Conservation (phyloP, 495 filamentous ascomycete genomes). For the Hypomontagnella submonticulosa region DNA sequence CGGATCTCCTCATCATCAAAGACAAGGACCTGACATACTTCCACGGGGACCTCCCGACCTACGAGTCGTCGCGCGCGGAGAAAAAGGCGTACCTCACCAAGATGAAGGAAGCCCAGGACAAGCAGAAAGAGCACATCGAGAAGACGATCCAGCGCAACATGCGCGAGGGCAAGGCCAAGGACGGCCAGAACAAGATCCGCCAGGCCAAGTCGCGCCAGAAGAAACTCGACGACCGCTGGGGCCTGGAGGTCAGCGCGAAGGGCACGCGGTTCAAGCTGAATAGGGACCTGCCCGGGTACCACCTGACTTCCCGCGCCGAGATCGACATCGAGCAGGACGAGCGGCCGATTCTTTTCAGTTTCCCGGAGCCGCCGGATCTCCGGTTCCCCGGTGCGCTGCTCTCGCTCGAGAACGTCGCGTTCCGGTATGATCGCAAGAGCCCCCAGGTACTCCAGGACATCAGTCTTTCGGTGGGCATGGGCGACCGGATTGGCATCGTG, state of each 20-base stretch:
- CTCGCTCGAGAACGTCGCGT: constrained; percentile 71
- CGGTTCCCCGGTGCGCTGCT: constrained; percentile 79
- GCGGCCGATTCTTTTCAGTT: constrained; percentile 62
- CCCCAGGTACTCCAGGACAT: constrained; percentile 63
- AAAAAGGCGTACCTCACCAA: constrained; percentile 71
- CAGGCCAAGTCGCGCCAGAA: constrained; percentile 83
- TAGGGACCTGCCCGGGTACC: constrained; percentile 72
- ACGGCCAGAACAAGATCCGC: constrained; percentile 82
- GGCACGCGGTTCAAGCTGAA: constrained; percentile 83
- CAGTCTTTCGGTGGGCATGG: constrained; percentile 71
- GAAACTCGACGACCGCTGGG: constrained; percentile 82
- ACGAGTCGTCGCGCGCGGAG: constrained; percentile 73
- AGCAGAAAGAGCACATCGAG: constrained; percentile 80
- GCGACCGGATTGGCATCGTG: constrained; percentile 77
- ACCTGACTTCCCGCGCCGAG: constrained; percentile 64
- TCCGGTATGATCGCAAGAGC: constrained; percentile 61
- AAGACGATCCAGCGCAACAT: constrained; percentile 76
- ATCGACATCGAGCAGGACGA: constrained; percentile 79
- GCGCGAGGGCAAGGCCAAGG: constrained; percentile 73
- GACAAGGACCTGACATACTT: constrained; percentile 75
- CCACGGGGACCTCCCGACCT: constrained; percentile 74
- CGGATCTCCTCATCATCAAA: constrained; percentile 79
- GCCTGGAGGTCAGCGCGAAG: constrained; percentile 73
- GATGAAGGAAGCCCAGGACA: constrained; percentile 82
- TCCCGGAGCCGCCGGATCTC: constrained; percentile 72